A percentile compares a stretch with the other conserved stretches of the same genome.
Conservation (phyloP, 2,329 filamentous ascomycete genomes). For the Apiospora koreana region DNA sequence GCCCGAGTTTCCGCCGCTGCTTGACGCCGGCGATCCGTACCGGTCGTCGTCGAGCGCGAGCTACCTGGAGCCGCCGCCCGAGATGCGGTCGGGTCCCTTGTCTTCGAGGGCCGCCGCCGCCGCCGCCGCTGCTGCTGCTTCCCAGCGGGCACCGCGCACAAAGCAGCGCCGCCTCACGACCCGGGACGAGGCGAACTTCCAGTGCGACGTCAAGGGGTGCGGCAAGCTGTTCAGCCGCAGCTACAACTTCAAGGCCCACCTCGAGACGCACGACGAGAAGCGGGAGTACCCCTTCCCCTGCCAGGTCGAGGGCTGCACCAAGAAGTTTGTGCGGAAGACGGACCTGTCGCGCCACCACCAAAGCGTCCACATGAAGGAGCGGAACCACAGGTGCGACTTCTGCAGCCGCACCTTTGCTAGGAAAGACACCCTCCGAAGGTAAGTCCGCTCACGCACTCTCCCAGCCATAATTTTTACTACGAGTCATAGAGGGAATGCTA, state of each 20-base stretch:
- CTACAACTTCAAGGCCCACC: slow-evolving; percentile 86
- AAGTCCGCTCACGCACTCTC: slow-evolving; percentile 27
- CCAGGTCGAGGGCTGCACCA: slow-evolving; percentile 63
- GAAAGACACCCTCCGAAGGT: slow-evolving; percentile 83
- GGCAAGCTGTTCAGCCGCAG: slow-evolving; percentile 78
- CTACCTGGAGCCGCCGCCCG: slow-evolving; percentile 26
- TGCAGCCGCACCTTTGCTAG: slow-evolving; percentile 74
- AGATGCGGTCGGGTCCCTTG: not conserved
- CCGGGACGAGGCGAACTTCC: slow-evolving; percentile 69
- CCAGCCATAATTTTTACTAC: not conserved
- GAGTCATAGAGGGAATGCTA: slow-evolving; percentile 14
- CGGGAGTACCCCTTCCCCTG: slow-evolving; percentile 73
- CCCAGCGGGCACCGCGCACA: slow-evolving; percentile 20
- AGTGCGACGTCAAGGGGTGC: slow-evolving; percentile 69
- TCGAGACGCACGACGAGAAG: slow-evolving; percentile 79
- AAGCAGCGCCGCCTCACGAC: slow-evolving; percentile 57
- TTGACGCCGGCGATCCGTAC: slow-evolving; percentile 34
- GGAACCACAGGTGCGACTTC: slow-evolving; percentile 68
- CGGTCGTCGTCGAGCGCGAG: not conserved
- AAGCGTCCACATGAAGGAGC: slow-evolving; percentile 73
- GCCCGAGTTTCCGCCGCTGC: slow-evolving; percentile 37
- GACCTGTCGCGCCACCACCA: slow-evolving; percentile 68
- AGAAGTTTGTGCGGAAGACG: slow-evolving; percentile 80
- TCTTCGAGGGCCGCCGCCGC: not conserved
- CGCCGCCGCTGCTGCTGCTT: too few species aligned